These are phyloP conservation scores for Ganoderma leucocontextum DNA, from an alignment of 1,284 basidiomycete species.

Conservation along the genomic window DNA sequence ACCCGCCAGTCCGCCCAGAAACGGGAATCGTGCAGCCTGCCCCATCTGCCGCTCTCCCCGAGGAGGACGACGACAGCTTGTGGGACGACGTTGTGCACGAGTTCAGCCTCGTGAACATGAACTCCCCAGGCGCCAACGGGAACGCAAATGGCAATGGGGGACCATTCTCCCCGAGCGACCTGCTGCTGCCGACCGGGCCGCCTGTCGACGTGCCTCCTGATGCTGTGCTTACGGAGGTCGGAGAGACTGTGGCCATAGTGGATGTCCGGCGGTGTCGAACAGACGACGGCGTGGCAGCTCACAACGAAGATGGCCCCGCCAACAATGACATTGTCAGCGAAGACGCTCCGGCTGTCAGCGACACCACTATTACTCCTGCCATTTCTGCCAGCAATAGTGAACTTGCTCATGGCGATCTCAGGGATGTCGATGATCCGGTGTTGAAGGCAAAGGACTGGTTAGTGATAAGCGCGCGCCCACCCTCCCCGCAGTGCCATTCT, in stretches of 20 bases:
- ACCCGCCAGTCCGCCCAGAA: slow-evolving; percentile 22
- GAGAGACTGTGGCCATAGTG: slow-evolving; percentile 1
- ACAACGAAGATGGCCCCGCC: background rate
- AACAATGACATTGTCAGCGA: background rate
- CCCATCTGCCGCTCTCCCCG: background rate
- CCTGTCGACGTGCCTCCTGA: slow-evolving; percentile 23
- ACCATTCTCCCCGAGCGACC: slow-evolving; percentile 10
- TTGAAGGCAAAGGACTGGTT: slow-evolving; percentile 26
- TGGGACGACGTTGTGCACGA: slow-evolving; percentile 32
- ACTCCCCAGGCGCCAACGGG: slow-evolving; percentile 5
- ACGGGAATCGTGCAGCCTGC: slow-evolving; percentile 28
- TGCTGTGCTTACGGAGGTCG: slow-evolving; percentile 12
- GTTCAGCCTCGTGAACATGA: slow-evolving; percentile 27
- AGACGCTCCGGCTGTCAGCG: background rate
- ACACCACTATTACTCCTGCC: background rate
- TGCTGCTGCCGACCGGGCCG: background rate
- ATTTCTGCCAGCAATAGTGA: background rate
- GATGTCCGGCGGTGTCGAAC: too few relatives aligned
- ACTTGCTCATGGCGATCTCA: background rate
- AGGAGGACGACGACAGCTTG: slow-evolving; percentile 19
- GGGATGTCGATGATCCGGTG: slow-evolving; percentile 14
- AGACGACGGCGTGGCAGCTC: background rate
- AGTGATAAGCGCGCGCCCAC: background rate
- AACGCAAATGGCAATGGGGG: slow-evolving; percentile 1
- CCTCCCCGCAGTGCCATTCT: background rate